Percentiles rank a stretch among this genome's conserved stretches.
phyloP scores from a whole-genome alignment of 352 stramenopile species.

The Chrysophaeum taylorii region DNA sequence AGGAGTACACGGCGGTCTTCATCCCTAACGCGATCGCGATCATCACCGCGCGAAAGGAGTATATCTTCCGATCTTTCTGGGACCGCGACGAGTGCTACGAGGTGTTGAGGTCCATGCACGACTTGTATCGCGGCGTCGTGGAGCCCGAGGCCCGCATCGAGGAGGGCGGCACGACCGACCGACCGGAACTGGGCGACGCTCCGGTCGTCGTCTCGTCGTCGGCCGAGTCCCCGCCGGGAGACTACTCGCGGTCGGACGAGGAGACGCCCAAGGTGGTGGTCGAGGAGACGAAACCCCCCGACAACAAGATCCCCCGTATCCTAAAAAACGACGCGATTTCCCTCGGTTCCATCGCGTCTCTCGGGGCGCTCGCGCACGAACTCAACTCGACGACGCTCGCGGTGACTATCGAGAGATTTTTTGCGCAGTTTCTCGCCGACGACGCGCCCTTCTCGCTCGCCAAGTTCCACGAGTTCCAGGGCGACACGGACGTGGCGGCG shows the following conservation, averaged over 20 bases:
- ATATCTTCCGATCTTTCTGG: constrained; percentile 34
- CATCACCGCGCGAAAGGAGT: constrained; percentile 28
- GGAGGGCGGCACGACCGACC: neutral
- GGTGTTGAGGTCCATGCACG: constrained; percentile 4
- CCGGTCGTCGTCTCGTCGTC: neutral
- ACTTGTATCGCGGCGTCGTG: neutral
- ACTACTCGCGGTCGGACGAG: too few species aligned
- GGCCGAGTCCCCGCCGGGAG: too few species aligned
- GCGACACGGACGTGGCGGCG: constrained; percentile 24
- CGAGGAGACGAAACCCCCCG: too few species aligned
- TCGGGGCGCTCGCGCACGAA: too few species aligned
- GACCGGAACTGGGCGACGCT: neutral
- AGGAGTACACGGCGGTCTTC: constrained; percentile 31
- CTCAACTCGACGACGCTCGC: neutral
- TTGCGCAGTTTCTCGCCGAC: constrained; percentile 23
- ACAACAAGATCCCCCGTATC: too few species aligned
- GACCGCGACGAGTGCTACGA: constrained; percentile 27
- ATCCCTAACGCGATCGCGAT: constrained; percentile 35
- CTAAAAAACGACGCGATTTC: too few species aligned
- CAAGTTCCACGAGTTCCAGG: constrained; percentile 22
- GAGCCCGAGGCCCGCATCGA: neutral
- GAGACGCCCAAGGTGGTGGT: too few species aligned
- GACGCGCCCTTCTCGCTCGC: constrained; percentile 19
- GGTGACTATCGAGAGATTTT: constrained; percentile 14
- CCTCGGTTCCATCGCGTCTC: too few species aligned